Conservation (phyloP, 345 rosid genomes). For the Citrus inodora region DNA sequence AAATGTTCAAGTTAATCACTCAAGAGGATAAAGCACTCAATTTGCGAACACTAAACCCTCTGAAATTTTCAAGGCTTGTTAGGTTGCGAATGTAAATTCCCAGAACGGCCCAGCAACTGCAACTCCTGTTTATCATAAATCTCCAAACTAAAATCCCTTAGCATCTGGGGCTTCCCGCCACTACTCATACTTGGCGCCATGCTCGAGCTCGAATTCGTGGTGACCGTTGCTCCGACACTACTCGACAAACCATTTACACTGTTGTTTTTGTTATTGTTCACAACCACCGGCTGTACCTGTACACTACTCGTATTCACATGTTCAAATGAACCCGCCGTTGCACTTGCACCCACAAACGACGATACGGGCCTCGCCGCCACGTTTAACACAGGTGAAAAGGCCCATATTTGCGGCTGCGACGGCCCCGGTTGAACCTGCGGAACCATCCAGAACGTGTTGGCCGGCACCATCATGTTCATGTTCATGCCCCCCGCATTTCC, state of each 20-base stretch:
- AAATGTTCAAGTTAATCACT: no score
- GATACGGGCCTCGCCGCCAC: slow-evolving; percentile 35
- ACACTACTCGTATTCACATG: background rate
- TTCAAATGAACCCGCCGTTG: background rate
- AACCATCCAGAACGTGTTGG: slow-evolving; percentile 50
- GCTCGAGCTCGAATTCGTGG: slow-evolving; percentile 28
- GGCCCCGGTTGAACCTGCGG: slow-evolving; percentile 22
- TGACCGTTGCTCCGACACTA: slow-evolving; percentile 24
- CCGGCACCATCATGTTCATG: slow-evolving; percentile 36
- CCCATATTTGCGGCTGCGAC: slow-evolving; percentile 36
- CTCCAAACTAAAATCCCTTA: slow-evolving; percentile 40
- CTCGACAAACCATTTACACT: slow-evolving; percentile 12
- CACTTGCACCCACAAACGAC: slow-evolving; percentile 15
- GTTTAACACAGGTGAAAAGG: slow-evolving; percentile 35
- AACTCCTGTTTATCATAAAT: slow-evolving; percentile 40
- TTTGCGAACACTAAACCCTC: no score
- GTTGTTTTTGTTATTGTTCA: background rate
- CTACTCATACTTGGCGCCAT: slow-evolving; percentile 44
- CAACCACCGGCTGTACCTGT: slow-evolving; percentile 10
- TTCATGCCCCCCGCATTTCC: slow-evolving; percentile 21
- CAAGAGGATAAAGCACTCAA: no score
- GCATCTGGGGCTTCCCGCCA: slow-evolving; percentile 33
- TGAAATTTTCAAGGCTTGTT: slow-evolving; percentile 18
- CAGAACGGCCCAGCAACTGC: slow-evolving; percentile 34
- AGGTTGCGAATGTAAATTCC: background rate